Percentiles rank a stretch among this genome's conserved stretches.
Evolutionary conservation across 305 asterid species (phyloP).

Genomic region (Salvia sclarea): DNA sequence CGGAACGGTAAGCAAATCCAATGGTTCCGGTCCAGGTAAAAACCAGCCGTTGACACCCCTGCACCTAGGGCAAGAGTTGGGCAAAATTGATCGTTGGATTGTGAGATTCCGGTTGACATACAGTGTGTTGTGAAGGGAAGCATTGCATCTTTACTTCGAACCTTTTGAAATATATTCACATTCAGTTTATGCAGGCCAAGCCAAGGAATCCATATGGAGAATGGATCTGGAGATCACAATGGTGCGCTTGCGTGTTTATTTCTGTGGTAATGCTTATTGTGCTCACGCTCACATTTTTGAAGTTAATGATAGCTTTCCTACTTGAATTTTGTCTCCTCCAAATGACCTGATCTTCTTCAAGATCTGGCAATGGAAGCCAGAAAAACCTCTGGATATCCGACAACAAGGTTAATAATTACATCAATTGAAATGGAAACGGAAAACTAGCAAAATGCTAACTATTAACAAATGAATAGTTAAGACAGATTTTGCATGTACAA

Average conservation of each 20-base stretch:
- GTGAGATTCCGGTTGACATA: conserved; percentile 67
- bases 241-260: conserved; percentile 76
- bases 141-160: conserved; percentile 64
- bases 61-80: conserved; percentile 35
- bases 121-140: conserved; percentile 63
- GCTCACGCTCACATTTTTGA: no score
- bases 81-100: conserved; percentile 53
- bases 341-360: conserved; percentile 76
- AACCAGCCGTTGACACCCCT: no score
- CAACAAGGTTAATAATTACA: conserved; percentile 48
- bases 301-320: conserved; percentile 90
- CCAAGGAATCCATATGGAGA: conserved; percentile 74
- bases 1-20: no score
- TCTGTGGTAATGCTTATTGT: conserved; percentile 66
- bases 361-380: conserved; percentile 47
- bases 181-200: conserved; percentile 63
- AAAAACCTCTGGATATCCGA: conserved; percentile 63
- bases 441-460: background rate
- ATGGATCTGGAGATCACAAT: conserved; percentile 91
- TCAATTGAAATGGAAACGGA: background rate
- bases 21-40: no score
- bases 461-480: conserved; percentile 23
- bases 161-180: conserved; percentile 57
- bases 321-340: conserved; percentile 82
- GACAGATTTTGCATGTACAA: conserved; percentile 33